phyloP scores from a whole-genome alignment of 1,139 yeast genomes.

The Entelexis paramagnoliae region DNA sequence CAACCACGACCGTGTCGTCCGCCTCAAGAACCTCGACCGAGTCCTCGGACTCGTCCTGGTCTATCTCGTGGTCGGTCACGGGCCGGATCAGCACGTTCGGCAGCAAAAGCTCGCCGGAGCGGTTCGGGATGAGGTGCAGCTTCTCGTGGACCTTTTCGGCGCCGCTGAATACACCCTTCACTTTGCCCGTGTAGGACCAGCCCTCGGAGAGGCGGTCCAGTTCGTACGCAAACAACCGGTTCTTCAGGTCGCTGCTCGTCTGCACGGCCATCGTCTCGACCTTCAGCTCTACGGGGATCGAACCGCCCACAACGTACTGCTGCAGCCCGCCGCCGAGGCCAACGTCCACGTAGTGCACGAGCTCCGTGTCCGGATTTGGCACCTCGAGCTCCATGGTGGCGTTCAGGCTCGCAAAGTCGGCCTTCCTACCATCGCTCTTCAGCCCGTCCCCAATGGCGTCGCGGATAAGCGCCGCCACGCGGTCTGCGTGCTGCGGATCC shows the following conservation, averaged over 20 bases:
- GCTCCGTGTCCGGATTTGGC: slow-evolving; percentile 23
- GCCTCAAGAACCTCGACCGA: not conserved
- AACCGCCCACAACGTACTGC: slow-evolving; percentile 52
- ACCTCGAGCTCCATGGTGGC: slow-evolving; percentile 18
- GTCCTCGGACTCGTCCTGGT: slow-evolving; percentile 27
- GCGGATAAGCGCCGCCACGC: not conserved
- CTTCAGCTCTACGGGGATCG: slow-evolving; percentile 40
- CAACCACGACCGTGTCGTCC: slow-evolving; percentile 34
- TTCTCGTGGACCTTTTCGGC: slow-evolving; percentile 31
- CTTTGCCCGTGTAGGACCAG: slow-evolving; percentile 65
- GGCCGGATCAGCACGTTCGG: slow-evolving; percentile 52
- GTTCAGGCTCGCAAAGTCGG: slow-evolving; percentile 14
- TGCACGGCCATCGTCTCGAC: slow-evolving; percentile 45
- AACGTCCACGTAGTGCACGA: slow-evolving; percentile 23
- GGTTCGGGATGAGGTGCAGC: slow-evolving; percentile 57
- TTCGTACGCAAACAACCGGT: slow-evolving; percentile 33
- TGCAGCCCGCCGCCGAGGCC: slow-evolving; percentile 4
- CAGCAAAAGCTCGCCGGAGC: slow-evolving; percentile 57
- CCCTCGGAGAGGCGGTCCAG: slow-evolving; percentile 37
- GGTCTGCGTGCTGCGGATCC: slow-evolving; percentile 13
- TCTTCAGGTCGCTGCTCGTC: slow-evolving; percentile 23
- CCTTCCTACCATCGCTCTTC: not conserved
- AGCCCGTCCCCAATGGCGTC: not conserved
- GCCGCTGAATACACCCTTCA: slow-evolving; percentile 36
- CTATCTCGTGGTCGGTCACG: slow-evolving; percentile 38